Evolutionary conservation across 192 early-diverging fungal genomes (phyloP).

Genomic region (Entomortierella chlamydospora): DNA sequence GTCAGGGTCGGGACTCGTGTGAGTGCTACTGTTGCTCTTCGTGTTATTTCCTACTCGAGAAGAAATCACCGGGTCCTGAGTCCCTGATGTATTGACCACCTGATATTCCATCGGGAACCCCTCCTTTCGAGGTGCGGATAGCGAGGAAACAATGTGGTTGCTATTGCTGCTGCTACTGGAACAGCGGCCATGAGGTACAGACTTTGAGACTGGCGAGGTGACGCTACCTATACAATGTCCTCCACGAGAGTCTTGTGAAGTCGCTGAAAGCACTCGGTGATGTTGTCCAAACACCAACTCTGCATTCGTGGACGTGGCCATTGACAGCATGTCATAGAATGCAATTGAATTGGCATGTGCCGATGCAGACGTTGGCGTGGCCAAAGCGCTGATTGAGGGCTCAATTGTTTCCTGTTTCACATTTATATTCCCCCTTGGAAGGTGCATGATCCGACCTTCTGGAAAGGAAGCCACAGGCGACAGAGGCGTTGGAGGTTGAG

Average conservation of each 20-base stretch:
- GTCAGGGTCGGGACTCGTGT: constrained; percentile 7
- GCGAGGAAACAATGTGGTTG: constrained; percentile 6
- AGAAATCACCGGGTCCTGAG: not conserved
- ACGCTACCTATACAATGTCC: not conserved
- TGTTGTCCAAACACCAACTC: not conserved
- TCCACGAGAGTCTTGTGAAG: constrained; percentile 10
- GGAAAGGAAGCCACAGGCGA: constrained; percentile 13
- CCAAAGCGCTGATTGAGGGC: not conserved
- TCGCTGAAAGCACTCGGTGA: constrained; percentile 6
- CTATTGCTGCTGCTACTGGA: constrained; percentile 7
- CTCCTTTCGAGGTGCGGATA: not conserved
- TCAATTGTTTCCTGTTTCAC: constrained; percentile 6
- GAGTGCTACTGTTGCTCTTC: not conserved
- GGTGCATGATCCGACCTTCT: not conserved
- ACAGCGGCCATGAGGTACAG: not conserved
- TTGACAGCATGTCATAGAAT: constrained; percentile 4
- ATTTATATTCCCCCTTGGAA: not conserved
- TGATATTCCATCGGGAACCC: not conserved
- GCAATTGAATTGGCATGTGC: not conserved
- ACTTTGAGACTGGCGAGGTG: constrained; percentile 7
- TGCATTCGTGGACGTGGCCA: constrained; percentile 2
- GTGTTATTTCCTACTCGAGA: not conserved
- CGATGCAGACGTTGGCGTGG: constrained; percentile 1
- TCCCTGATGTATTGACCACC: too few species aligned
- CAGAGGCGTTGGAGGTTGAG: constrained; percentile 1